A percentile compares a stretch with the other conserved stretches of the same genome.
Conservation (phyloP, 2,329 filamentous ascomycete species). For the Hypoxylon rubiginosum region DNA sequence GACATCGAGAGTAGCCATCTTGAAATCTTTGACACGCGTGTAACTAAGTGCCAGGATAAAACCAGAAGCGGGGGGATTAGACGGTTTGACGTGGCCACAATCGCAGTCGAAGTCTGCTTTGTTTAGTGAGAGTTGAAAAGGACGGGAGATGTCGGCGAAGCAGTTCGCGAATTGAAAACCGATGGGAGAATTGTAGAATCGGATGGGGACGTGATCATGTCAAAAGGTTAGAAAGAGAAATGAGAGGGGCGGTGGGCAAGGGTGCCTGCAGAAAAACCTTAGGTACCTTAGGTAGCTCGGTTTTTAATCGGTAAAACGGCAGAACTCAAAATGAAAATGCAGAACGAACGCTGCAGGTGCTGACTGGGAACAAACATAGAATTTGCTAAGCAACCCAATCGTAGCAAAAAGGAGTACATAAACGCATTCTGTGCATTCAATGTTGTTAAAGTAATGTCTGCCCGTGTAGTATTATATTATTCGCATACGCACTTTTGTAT, state of each 20-base stretch:
- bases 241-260: slow-evolving; percentile 37
- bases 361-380: no score
- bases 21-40: slow-evolving; percentile 38
- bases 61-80: slow-evolving; percentile 2
- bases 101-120: neutral
- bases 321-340: no score
- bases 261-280: slow-evolving; percentile 28
- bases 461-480: neutral
- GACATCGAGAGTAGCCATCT: slow-evolving; percentile 75
- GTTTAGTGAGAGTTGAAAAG: slow-evolving; percentile 2
- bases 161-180: slow-evolving; percentile 21
- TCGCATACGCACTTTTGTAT: neutral
- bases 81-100: neutral
- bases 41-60: slow-evolving; percentile 10
- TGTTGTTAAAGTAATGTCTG: no score
- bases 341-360: no score
- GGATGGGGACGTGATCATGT: slow-evolving; percentile 19
- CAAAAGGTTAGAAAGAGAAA: slow-evolving; percentile 28
- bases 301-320: slow-evolving; percentile 27
- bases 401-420: no score
- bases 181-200: slow-evolving; percentile 19
- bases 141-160: slow-evolving; percentile 6
- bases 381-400: no score
- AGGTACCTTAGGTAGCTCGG: slow-evolving; percentile 11
- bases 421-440: no score